Base-by-base conservation (phyloP, 2,329 filamentous ascomycete genomes). In the Byssoonygena ceratinophila region DNA sequence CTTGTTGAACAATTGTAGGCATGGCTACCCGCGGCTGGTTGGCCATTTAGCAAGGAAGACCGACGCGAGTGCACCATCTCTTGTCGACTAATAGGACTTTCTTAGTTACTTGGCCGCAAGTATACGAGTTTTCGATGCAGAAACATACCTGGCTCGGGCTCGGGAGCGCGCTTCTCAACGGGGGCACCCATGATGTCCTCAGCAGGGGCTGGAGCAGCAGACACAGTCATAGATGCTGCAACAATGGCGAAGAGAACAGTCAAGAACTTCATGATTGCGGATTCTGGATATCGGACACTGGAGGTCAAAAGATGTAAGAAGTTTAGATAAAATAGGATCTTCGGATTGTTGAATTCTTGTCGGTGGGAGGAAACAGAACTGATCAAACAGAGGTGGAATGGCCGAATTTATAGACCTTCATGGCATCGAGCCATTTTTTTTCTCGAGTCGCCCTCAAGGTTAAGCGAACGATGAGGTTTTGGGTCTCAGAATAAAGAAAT, bases 221-320 rank as follows among this genome's bases (percentile, higher is more conserved):
- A 64, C 36, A 66, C 65, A 36, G 65, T 57, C 43, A 64, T 63
- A 37, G 63, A 61, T 49, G 67, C 68, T 51, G 69, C 70, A 45
- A 76, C 56, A 51, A 74, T 60, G 53, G 71, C 66, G 44, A 69
- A 60, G 52, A 74, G 60, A 51, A 74, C 54, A 51, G 68, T 61
- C 58, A 71, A 65, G 62, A 76, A 59, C 68, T 75, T 77, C 76
- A 79, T 79, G 49, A 12, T 45, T 51, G 49, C 49, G 18, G n/a
- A 8, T 51, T 29, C 18, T 23, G n/a, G 12, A 41, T 40, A 32
- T 6, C 29, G 16, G 16, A 47, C 2, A 3, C 12, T 25, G n/a
- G 18, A 32, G 8, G 22, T 43, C 16, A 22, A 20, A 18, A 43
- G 29, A 34, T 40, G 23, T 11, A 16, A 23, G 3, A 23, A 8